These are phyloP conservation scores for Apiospora saccharicola DNA, from an alignment of 2,329 filamentous ascomycete genomes.

Conservation along the genomic window DNA sequence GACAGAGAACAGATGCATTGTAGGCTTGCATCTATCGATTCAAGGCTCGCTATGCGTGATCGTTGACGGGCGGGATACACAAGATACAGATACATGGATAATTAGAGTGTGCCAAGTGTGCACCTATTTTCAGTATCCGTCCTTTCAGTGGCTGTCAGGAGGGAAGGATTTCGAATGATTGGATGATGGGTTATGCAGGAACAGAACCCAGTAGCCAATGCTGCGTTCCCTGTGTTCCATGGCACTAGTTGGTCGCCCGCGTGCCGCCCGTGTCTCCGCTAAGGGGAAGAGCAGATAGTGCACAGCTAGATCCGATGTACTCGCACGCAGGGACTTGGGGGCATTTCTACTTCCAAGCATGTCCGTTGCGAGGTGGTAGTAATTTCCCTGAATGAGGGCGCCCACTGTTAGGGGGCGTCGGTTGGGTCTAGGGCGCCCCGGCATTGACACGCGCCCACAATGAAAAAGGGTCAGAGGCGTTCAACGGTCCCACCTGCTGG, in stretches of 20 bases:
- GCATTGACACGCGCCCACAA: constrained; percentile 18
- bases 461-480: constrained; percentile 15
- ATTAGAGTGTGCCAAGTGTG: constrained; percentile 6
- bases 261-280: constrained; percentile 13
- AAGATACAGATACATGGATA: constrained; percentile 10
- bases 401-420: constrained; percentile 11
- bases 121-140: constrained; percentile 14
- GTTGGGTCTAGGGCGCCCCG: constrained; percentile 8
- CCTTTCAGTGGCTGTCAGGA: not conserved
- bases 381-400: constrained; percentile 15
- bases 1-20: not conserved
- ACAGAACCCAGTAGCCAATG: constrained; percentile 11
- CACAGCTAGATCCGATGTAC: constrained; percentile 5
- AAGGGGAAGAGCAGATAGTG: constrained; percentile 12
- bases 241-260: constrained; percentile 2
- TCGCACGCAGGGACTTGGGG: not conserved
- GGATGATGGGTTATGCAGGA: constrained; percentile 17
- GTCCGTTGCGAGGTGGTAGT: constrained; percentile 2
- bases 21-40: not conserved
- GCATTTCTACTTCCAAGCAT: constrained; percentile 17
- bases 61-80: not conserved
- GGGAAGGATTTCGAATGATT: not conserved
- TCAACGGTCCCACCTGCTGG: constrained; percentile 20
- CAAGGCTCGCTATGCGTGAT: not conserved
- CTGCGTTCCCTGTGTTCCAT: not conserved